phyloP scores from a whole-genome alignment of 2,329 filamentous ascomycete species.

The Graphiopsis chlorocephala region DNA sequence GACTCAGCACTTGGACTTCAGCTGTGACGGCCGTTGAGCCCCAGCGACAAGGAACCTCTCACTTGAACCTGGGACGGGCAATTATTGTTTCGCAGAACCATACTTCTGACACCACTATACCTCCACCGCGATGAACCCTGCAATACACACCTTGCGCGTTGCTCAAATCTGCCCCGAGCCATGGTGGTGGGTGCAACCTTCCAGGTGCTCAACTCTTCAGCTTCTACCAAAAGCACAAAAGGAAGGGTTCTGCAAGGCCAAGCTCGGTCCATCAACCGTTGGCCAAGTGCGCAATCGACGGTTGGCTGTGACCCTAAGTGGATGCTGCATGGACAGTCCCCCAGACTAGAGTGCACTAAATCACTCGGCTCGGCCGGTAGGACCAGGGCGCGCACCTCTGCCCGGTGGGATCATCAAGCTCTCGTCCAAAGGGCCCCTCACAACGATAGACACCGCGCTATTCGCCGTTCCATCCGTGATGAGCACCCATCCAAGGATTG shows the following conservation, averaged over 20 bases:
- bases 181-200: neutral
- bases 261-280: neutral
- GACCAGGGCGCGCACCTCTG: neutral
- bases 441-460: neutral
- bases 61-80: neutral
- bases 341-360: constrained; percentile 8
- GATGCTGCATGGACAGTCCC: constrained; percentile 1
- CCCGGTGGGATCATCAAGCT: constrained; percentile 12
- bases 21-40: neutral
- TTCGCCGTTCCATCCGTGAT: constrained; percentile 16
- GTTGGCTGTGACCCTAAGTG: constrained; percentile 6
- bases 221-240: neutral
- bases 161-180: neutral
- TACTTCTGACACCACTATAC: neutral
- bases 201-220: neutral
- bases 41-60: neutral
- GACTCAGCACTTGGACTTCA: neutral
- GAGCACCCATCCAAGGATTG: neutral
- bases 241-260: neutral
- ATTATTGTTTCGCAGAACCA: neutral
- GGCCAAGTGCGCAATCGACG: constrained; percentile 6
- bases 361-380: neutral
- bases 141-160: neutral
- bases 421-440: constrained; percentile 8
- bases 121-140: neutral